These are phyloP conservation scores for Magnaporthiopsis rhizophila DNA, from an alignment of 2,329 filamentous ascomycete genomes.

Conservation along the genomic window DNA sequence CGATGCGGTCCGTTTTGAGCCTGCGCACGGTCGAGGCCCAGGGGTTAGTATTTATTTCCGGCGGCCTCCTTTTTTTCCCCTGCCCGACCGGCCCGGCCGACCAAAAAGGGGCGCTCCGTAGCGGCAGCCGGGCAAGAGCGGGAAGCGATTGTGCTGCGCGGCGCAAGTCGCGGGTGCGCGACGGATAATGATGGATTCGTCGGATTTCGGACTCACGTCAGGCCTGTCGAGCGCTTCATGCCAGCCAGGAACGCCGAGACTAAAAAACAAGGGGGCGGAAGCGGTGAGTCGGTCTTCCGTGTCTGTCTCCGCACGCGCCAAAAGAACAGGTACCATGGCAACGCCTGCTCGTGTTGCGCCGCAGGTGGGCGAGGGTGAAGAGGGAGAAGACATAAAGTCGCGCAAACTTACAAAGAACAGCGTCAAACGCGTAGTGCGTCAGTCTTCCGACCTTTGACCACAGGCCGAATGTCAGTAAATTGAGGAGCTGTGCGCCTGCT, in stretches of 20 bases:
- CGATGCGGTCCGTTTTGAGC: slow-evolving; percentile 78
- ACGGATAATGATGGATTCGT: not conserved
- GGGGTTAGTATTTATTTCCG: slow-evolving; percentile 30
- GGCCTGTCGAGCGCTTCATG: slow-evolving; percentile 92
- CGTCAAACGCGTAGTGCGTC: slow-evolving; percentile 93
- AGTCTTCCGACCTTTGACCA: slow-evolving; percentile 81
- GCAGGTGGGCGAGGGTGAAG: too few relatives aligned
- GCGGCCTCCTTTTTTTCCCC: slow-evolving; percentile 55
- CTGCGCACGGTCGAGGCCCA: slow-evolving; percentile 49
- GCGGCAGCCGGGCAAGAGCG: slow-evolving; percentile 63
- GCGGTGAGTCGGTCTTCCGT: not conserved
- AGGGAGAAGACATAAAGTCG: not conserved
- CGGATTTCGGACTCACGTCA: slow-evolving; percentile 67
- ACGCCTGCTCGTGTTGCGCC: not conserved
- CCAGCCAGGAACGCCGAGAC: slow-evolving; percentile 95
- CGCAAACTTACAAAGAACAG: slow-evolving; percentile 67
- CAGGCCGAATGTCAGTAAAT: slow-evolving; percentile 61
- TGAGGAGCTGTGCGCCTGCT: slow-evolving; percentile 43
- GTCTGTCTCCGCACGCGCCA: not conserved
- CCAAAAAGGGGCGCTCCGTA: slow-evolving; percentile 57
- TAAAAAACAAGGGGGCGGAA: slow-evolving; percentile 24
- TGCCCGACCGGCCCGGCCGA: slow-evolving; percentile 24
- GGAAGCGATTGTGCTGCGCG: slow-evolving; percentile 29
- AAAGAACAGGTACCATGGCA: not conserved
- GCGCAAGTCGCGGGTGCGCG: slow-evolving; percentile 27